A percentile compares a stretch with the other conserved stretches of the same genome.
These are phyloP conservation scores for Zoysia japonica DNA, from an alignment of 176 grass and related monocot species.

Conservation along the genomic window DNA sequence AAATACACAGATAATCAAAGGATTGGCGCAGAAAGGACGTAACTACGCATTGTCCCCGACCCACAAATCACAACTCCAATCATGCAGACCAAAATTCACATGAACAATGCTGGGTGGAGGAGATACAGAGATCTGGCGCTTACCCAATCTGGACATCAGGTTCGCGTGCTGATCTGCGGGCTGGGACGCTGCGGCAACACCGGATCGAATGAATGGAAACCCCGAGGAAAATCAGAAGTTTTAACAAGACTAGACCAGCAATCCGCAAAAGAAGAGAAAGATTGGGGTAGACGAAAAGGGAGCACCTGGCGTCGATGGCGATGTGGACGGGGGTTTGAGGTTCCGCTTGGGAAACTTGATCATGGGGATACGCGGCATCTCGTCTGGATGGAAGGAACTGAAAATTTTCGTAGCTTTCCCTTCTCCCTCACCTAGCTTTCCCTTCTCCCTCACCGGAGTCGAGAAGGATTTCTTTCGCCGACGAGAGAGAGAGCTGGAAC, in stretches of 20 bases:
- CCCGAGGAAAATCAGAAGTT: neutral
- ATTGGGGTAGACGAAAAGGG: neutral
- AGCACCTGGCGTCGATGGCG: conserved; percentile 47
- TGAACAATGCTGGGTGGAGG: neutral
- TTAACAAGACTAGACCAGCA: neutral
- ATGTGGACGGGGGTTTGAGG: conserved; percentile 40
- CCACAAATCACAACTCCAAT: neutral
- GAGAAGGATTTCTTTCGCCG: neutral
- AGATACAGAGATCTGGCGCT: neutral
- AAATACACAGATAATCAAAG: neutral
- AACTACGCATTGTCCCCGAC: neutral
- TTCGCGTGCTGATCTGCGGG: conserved; percentile 51
- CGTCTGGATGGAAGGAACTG: neutral
- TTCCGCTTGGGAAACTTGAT: conserved; percentile 68
- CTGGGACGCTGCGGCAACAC: conserved; percentile 40
- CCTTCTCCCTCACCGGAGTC: neutral
- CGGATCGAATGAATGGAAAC: neutral
- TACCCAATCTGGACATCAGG: conserved; percentile 59
- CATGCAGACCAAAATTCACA: neutral
- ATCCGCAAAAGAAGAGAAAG: neutral
- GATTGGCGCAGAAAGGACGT: neutral
- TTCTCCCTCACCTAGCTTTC: neutral
- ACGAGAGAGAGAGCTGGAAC: neutral
- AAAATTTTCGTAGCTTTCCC: neutral
- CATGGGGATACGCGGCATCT: conserved; percentile 68